Conservation (phyloP, 495 filamentous ascomycete genomes). For the Entonaema liquescens region DNA sequence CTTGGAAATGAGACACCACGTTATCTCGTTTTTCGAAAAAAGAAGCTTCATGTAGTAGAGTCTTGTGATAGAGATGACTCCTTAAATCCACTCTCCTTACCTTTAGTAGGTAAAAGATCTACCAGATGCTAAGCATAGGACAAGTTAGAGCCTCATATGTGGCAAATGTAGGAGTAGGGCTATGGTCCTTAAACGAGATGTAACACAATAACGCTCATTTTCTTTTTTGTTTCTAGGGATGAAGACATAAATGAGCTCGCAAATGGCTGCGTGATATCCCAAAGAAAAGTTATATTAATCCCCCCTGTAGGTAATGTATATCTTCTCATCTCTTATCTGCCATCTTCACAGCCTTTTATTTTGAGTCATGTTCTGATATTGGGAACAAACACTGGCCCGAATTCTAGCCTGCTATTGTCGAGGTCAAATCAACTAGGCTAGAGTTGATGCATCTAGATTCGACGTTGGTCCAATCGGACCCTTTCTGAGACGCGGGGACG, state of each 20-base stretch:
- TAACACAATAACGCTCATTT: no score
- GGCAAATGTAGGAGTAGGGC: neutral
- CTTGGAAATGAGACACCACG: neutral
- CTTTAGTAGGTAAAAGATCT: neutral
- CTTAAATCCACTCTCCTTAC: neutral
- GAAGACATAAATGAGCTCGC: no score
- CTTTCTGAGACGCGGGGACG: neutral
- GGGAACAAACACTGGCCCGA: no score
- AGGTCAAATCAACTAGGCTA: neutral
- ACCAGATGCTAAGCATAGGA: neutral
- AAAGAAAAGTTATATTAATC: no score
- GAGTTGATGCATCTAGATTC: neutral
- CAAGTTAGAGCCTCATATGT: neutral
- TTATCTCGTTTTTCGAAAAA: neutral
- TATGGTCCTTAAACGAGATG: no score
- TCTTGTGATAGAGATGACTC: neutral
- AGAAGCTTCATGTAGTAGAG: neutral
- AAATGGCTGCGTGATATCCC: no score
- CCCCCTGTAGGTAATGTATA: no score
- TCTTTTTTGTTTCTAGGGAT: no score
- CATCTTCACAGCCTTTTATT: no score
- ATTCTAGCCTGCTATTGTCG: no score
- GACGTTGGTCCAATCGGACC: neutral
- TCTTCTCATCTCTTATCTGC: no score
- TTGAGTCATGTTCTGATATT: no score